Percentiles rank a stretch among this genome's conserved stretches.
Conservation (phyloP, 768 basidiomycete genomes). For the Terana coerulea region DNA sequence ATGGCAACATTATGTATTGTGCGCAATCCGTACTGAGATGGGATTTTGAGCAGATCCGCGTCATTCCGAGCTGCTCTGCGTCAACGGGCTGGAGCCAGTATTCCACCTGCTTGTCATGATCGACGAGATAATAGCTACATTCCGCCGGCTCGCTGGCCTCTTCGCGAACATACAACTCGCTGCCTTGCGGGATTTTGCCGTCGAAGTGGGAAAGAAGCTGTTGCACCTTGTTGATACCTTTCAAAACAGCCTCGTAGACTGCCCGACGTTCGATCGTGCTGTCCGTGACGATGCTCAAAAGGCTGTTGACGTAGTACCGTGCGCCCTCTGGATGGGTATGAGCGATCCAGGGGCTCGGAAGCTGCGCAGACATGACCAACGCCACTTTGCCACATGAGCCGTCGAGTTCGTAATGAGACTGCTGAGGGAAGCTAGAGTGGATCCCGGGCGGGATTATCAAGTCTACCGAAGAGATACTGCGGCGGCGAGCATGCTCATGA, state of each 20-base stretch:
- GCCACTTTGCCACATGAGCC: too few species aligned
- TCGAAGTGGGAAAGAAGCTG: neutral
- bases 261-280: too few species aligned
- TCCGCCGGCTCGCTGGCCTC: neutral
- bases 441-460: too few species aligned
- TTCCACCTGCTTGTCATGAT: conserved; percentile 17
- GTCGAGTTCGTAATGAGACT: too few species aligned
- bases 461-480: too few species aligned
- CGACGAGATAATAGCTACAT: conserved; percentile 22
- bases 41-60: neutral
- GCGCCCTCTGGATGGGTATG: conserved; percentile 21
- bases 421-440: too few species aligned
- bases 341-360: conserved; percentile 11
- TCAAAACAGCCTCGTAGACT: too few species aligned
- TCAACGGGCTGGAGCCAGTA: conserved; percentile 19
- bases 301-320: conserved; percentile 12
- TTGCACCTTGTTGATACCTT: neutral
- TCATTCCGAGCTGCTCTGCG: neutral
- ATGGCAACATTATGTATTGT: neutral
- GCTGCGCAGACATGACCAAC: too few species aligned
- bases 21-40: conserved; percentile 4
- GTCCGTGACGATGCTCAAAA: conserved; percentile 54
- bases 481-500: too few species aligned
- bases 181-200: conserved; percentile 4
- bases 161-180: conserved; percentile 14